Base-by-base conservation (phyloP, 352 stramenopile species). In the Phytophthora cactorum region DNA sequence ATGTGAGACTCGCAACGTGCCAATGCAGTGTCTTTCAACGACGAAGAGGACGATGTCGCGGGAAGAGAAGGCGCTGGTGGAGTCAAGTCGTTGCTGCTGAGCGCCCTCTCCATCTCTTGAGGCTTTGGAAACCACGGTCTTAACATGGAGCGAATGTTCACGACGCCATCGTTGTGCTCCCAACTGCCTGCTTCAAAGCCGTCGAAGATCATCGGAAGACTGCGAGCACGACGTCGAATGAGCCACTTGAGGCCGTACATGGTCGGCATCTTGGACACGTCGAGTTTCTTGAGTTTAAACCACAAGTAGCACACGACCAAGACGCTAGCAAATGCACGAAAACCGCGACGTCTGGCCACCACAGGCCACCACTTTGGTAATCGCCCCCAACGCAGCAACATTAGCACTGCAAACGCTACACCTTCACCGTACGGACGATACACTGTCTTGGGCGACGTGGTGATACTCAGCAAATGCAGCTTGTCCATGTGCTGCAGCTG, bases 101-200 rank as follows among this genome's bases (percentile, higher is more conserved):
- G 75, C 57, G 73, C 63, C 4, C 52, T 63, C 44, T 75, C 62
- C 68, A 85, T 75, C 36, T 89, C 70, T 46, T 78, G 66, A 11
- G 81, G 78, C 28, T 78, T 78, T 2, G 82, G 79, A 49, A 90
- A 91, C 78, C 86, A 91, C 39, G 81, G 81, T 1, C 78, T 63
- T 39, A 92, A 62, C 85, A 91, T 91, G 22, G 83, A 92, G 11
- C 75, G 69, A 29, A 91, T 86, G 55, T 93, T 93, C 9, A 94
- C 86, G 1, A 77, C 76, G 5, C 86, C 86, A 46, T 93, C 86
- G 36, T 93, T 93, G 69, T 87, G 86, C 41, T 82, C 72, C 86
- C 86, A 93, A 46, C 82, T 72, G 25, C 74, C 64, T 5, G 66
- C 41, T 28, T 91, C 77, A 58, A 90, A 91, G 14, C 83, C 83